Conservation (phyloP, 192 early-diverging fungal species). For the Allomyces javanicus region DNA sequence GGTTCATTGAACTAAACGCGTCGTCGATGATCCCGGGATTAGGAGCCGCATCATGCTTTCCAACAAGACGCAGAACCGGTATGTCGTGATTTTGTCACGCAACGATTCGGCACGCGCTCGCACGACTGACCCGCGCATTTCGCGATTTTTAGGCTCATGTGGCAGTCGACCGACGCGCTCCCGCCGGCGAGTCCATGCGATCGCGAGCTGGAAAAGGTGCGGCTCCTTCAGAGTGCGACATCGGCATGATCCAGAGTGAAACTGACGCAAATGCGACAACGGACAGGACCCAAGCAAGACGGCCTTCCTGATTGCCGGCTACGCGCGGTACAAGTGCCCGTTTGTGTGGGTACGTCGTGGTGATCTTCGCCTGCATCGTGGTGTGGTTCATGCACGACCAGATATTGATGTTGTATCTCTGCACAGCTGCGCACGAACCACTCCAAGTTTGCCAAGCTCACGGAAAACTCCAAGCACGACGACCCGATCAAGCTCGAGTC, state of each 20-base stretch:
- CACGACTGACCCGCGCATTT: too few species aligned
- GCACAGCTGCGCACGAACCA: slow-evolving; percentile 37
- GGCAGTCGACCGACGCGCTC: neutral
- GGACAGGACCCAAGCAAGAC: slow-evolving; percentile 23
- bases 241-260: neutral
- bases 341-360: slow-evolving; percentile 40
- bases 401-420: neutral
- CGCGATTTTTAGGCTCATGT: neutral
- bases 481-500: slow-evolving; percentile 41
- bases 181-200: slow-evolving; percentile 5
- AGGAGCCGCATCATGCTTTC: neutral
- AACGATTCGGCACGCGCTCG: too few species aligned
- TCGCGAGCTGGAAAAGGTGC: slow-evolving; percentile 1
- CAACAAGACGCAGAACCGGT: neutral
- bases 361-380: neutral
- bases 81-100: neutral
- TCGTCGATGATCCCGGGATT: too few species aligned
- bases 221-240: too few species aligned
- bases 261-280: slow-evolving; percentile 1
- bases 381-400: neutral
- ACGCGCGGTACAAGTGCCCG: slow-evolving; percentile 46
- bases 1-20: too few species aligned
- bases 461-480: slow-evolving; percentile 27
- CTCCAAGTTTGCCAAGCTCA: slow-evolving; percentile 23
- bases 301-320: slow-evolving; percentile 45